A percentile compares a stretch with the other conserved stretches of the same genome.
These are phyloP conservation scores for Rossbeevera mucosa DNA, from an alignment of 768 basidiomycete genomes.

Conservation along the genomic window DNA sequence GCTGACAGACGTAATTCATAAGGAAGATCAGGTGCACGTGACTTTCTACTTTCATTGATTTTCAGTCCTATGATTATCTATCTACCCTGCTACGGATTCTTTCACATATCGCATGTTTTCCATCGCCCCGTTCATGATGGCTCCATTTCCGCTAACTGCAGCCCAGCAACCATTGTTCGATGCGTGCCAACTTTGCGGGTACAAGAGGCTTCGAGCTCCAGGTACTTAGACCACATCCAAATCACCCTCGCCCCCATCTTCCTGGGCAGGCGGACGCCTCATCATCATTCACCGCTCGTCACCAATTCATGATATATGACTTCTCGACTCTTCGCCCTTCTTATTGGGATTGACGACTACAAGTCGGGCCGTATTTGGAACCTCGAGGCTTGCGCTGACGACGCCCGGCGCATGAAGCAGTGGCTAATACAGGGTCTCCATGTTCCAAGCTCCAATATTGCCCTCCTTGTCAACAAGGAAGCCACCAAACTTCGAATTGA, in stretches of 20 bases:
- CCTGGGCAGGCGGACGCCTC: slow-evolving; percentile 9
- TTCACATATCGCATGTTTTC: neutral
- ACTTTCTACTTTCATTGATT: too few relatives aligned
- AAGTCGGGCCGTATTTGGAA: slow-evolving; percentile 63
- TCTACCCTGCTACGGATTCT: neutral
- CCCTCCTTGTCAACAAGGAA: slow-evolving; percentile 50
- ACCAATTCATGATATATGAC: slow-evolving; percentile 32
- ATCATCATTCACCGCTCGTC: slow-evolving; percentile 1
- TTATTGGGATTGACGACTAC: slow-evolving; percentile 69
- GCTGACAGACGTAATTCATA: slow-evolving; percentile 70
- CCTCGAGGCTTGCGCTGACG: slow-evolving; percentile 59
- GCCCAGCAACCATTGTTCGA: slow-evolving; percentile 1
- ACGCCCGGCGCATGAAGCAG: slow-evolving; percentile 52
- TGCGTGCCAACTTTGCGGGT: slow-evolving; percentile 3
- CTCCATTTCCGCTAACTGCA: slow-evolving; percentile 17
- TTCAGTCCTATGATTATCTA: too few relatives aligned
- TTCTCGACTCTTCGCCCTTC: slow-evolving; percentile 55
- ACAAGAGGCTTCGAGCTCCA: slow-evolving; percentile 12
- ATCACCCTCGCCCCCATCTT: slow-evolving; percentile 7
- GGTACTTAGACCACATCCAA: slow-evolving; percentile 1
- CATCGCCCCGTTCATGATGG: neutral
- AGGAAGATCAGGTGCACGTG: too few relatives aligned
- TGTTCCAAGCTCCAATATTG: slow-evolving; percentile 56
- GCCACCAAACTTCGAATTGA: slow-evolving; percentile 63
- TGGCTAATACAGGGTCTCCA: slow-evolving; percentile 55